A percentile compares a stretch with the other conserved stretches of the same genome.
phyloP scores from a whole-genome alignment of 2,329 filamentous ascomycete genomes.

The Aaosphaeria arxii region DNA sequence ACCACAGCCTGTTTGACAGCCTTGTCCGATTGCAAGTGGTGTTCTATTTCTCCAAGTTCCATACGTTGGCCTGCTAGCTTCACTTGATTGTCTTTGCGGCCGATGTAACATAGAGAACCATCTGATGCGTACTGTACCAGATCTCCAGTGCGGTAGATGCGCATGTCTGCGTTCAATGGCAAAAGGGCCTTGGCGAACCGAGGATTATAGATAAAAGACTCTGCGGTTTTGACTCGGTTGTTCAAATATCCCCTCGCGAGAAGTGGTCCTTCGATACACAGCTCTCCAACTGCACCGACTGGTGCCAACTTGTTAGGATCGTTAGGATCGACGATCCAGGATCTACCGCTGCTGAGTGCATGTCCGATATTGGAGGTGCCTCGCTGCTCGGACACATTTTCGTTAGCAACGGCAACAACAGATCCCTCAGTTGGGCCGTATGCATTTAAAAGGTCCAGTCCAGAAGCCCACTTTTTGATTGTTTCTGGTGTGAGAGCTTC shows the following conservation, averaged over 20 bases:
- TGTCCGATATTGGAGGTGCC: conserved; percentile 24
- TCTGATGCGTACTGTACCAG: conserved; percentile 26
- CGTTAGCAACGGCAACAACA: conserved; percentile 24
- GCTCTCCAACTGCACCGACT: conserved; percentile 26
- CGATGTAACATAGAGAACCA: conserved; percentile 26
- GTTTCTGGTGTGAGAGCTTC: conserved; percentile 24
- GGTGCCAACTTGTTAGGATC: conserved; percentile 27
- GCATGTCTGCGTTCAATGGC: conserved; percentile 1
- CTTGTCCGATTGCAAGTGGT: conserved; percentile 22
- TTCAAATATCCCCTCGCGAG: conserved; percentile 32
- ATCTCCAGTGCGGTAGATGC: conserved; percentile 34
- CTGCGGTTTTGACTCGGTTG: conserved; percentile 19
- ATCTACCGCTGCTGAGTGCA: conserved; percentile 17
- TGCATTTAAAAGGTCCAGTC: conserved; percentile 23
- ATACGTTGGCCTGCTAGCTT: conserved; percentile 35
- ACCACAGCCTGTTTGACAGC: conserved; percentile 41
- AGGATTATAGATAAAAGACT: conserved; percentile 23
- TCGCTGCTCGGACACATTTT: conserved; percentile 14
- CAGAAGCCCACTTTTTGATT: conserved; percentile 21
- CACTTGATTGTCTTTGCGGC: conserved; percentile 32
- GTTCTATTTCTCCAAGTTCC: conserved; percentile 34
- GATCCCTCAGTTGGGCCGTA: conserved; percentile 29
- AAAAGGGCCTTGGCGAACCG: conserved; percentile 17
- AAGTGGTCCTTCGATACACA: conserved; percentile 29
- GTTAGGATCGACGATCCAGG: conserved; percentile 26